Conservation (phyloP, 2,329 filamentous ascomycete species). For the Neofusicoccum kwambonambiense region DNA sequence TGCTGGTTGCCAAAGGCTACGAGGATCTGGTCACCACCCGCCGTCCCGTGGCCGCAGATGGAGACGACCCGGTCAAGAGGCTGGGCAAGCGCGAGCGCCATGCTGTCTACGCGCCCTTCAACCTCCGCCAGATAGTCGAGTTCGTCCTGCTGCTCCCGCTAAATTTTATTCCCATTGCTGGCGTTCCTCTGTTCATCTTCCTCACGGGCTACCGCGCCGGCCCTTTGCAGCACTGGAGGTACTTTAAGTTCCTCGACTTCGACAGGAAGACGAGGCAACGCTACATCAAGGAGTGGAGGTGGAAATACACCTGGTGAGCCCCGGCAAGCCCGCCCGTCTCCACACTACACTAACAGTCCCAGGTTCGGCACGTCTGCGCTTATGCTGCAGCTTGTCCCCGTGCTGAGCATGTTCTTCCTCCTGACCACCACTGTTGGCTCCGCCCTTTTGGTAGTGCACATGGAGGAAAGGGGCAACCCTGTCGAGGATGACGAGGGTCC, state of each 20-base stretch:
- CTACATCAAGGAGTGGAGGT: constrained; percentile 65
- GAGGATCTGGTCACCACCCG: constrained; percentile 50
- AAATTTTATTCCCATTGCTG: constrained; percentile 82
- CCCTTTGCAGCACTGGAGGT: constrained; percentile 86
- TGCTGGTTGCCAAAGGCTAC: constrained; percentile 72
- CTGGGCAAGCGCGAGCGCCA: constrained; percentile 77
- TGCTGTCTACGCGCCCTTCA: constrained; percentile 84
- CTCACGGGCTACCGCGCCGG: constrained; percentile 85
- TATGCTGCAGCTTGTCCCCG: constrained; percentile 80
- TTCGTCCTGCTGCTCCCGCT: constrained; percentile 67
- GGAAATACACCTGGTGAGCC: constrained; percentile 79
- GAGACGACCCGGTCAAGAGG: constrained; percentile 70
- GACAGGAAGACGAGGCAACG: constrained; percentile 70
- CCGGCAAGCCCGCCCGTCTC: background rate
- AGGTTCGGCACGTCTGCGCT: constrained; percentile 83
- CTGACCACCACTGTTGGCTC: constrained; percentile 82
- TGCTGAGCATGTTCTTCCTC: constrained; percentile 91
- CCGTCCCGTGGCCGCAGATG: constrained; percentile 65
- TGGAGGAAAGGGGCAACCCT: constrained; percentile 59
- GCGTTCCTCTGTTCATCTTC: constrained; percentile 80
- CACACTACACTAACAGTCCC: background rate
- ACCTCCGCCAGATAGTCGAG: constrained; percentile 84
- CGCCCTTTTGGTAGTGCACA: constrained; percentile 78
- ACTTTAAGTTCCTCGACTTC: constrained; percentile 77
- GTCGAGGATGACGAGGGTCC: constrained; percentile 1